Evolutionary conservation across 2,329 filamentous ascomycete genomes (phyloP).

Genomic region (Stagonosporopsis tanaceti): DNA sequence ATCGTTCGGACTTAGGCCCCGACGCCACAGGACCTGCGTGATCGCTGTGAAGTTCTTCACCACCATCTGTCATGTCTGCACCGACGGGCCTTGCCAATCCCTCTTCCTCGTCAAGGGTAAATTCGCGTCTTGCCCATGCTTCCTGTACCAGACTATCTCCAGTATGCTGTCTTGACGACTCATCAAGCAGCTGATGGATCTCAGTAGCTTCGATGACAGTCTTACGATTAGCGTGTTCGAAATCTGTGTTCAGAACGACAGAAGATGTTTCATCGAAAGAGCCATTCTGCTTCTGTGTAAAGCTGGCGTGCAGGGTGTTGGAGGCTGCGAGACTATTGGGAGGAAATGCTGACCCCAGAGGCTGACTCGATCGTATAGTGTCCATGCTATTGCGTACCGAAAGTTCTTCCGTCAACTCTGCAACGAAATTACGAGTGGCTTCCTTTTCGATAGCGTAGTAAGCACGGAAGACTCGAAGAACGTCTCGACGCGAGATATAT

Average conservation of each 20-base stretch:
- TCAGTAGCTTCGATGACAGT: slow-evolving; percentile 26
- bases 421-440: slow-evolving; percentile 82
- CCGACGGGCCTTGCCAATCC: slow-evolving; percentile 58
- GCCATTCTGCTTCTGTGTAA: slow-evolving; percentile 45
- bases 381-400: slow-evolving; percentile 62
- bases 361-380: slow-evolving; percentile 54
- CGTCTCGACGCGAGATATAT: slow-evolving; percentile 84
- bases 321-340: slow-evolving; percentile 46
- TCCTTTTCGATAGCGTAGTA: slow-evolving; percentile 92
- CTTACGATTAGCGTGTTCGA: slow-evolving; percentile 34
- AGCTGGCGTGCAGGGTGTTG: slow-evolving; percentile 19
- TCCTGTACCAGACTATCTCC: slow-evolving; percentile 61
- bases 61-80: slow-evolving; percentile 19
- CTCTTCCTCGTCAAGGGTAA: slow-evolving; percentile 87
- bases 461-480: slow-evolving; percentile 88
- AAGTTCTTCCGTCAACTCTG: slow-evolving; percentile 77
- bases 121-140: slow-evolving; percentile 76
- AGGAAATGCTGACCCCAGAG: slow-evolving; percentile 56
- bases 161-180: slow-evolving; percentile 6
- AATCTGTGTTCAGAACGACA: slow-evolving; percentile 32
- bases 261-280: slow-evolving; percentile 40
- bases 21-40: slow-evolving; percentile 16
- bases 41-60: slow-evolving; percentile 8
- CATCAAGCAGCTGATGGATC: slow-evolving; percentile 15
- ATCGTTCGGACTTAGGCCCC: slow-evolving; percentile 10